These are phyloP conservation scores for Plantago major DNA, from an alignment of 257 asterid genomes.

Conservation along the genomic window DNA sequence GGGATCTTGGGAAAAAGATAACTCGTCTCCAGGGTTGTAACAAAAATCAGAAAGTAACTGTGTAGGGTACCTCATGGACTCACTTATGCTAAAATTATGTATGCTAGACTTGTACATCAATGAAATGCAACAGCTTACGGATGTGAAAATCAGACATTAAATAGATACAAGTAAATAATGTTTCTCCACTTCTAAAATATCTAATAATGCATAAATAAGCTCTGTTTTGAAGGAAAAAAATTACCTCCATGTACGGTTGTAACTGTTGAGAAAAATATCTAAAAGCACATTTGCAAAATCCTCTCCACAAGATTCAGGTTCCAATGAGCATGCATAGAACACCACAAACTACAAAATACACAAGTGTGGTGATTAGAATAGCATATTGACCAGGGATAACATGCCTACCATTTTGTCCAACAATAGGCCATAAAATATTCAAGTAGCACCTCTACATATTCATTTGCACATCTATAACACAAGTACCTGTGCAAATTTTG, in stretches of 20 bases:
- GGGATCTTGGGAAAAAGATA: too few relatives aligned
- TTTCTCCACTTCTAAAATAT: neutral
- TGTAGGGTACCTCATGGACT: too few relatives aligned
- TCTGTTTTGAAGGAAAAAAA: neutral
- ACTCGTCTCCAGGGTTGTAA: too few relatives aligned
- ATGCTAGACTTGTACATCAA: neutral
- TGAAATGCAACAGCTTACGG: neutral
- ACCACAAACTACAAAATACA: conserved; percentile 68
- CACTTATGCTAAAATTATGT: neutral
- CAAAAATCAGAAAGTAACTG: too few relatives aligned
- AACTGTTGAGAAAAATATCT: conserved; percentile 44
- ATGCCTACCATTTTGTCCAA: conserved; percentile 4
- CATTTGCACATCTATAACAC: neutral
- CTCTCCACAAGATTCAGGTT: conserved; percentile 77
- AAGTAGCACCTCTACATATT: neutral
- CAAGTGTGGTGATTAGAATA: neutral
- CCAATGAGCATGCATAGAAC: conserved; percentile 94
- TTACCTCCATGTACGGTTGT: conserved; percentile 67
- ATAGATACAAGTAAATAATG: conserved; percentile 8
- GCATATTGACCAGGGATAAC: neutral
- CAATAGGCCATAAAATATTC: neutral
- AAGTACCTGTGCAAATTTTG: conserved; percentile 91
- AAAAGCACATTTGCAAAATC: conserved; percentile 47
- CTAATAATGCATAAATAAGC: neutral
- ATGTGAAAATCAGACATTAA: neutral